A percentile compares a stretch with the other conserved stretches of the same genome.
Evolutionary conservation across 306 rosid species (phyloP).

Genomic region (Carpinus viminea): DNA sequence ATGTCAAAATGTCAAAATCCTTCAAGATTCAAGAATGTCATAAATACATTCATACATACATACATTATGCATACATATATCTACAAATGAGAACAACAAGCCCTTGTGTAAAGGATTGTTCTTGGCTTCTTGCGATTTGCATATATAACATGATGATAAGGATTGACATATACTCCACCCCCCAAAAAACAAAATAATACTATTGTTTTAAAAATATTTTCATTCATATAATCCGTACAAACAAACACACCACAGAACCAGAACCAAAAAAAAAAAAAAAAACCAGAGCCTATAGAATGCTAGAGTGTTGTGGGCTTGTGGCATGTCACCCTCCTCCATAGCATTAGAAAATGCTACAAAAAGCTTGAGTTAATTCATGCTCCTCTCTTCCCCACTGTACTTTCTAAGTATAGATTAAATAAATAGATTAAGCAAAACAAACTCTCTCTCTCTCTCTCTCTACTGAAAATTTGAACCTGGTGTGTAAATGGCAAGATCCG

Average conservation of each 20-base stretch:
- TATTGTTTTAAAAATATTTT: not conserved
- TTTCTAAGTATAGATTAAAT: slow-evolving; percentile 27
- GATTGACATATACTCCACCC: slow-evolving; percentile 20
- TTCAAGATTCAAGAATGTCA: slow-evolving; percentile 14
- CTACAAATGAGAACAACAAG: slow-evolving; percentile 10
- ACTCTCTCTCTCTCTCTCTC: slow-evolving; percentile 28
- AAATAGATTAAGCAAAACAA: not conserved
- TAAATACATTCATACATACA: slow-evolving; percentile 11
- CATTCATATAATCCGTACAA: slow-evolving; percentile 24
- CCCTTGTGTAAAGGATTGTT: slow-evolving; percentile 12
- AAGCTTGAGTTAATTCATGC: slow-evolving; percentile 26
- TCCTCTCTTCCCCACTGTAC: slow-evolving; percentile 35
- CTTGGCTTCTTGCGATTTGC: not conserved
- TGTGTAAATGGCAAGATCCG: slow-evolving; percentile 87
- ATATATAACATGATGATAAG: not conserved
- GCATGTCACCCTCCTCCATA: slow-evolving; percentile 30
- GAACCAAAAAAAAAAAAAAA: slow-evolving; percentile 7
- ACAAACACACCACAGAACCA: slow-evolving; percentile 22
- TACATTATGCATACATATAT: slow-evolving; percentile 4
- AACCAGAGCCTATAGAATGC: slow-evolving; percentile 30
- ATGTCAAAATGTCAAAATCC: slow-evolving; percentile 24
- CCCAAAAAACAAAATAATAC: not conserved
- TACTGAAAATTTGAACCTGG: slow-evolving; percentile 77
- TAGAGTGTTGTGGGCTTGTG: slow-evolving; percentile 30
- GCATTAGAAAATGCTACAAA: slow-evolving; percentile 35